Conservation (phyloP, 1,284 basidiomycete genomes). For the Neotropicomus parvogracilis region DNA sequence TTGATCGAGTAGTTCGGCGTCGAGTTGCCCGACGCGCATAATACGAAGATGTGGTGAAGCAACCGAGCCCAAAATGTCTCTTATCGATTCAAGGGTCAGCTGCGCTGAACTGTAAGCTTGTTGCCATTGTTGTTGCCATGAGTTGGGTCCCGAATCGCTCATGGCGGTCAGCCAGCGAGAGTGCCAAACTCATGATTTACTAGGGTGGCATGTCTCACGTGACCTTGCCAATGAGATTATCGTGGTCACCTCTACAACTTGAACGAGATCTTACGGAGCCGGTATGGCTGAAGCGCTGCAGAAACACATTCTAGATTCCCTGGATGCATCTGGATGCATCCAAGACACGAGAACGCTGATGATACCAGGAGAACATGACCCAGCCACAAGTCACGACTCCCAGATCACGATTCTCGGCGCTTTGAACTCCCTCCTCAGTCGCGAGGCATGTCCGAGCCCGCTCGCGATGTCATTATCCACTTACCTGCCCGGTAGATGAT, state of each 20-base stretch:
- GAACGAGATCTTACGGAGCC: background rate
- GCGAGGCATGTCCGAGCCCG: constrained; percentile 59
- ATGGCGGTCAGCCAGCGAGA: too few relatives aligned
- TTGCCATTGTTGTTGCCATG: constrained; percentile 45
- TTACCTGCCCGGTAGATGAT: constrained; percentile 67
- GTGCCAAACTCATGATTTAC: too few relatives aligned
- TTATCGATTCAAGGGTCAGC: constrained; percentile 47
- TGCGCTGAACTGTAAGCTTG: constrained; percentile 61
- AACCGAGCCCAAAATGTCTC: constrained; percentile 35
- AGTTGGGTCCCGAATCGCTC: constrained; percentile 8
- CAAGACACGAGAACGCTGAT: constrained; percentile 71
- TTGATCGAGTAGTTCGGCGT: constrained; percentile 89
- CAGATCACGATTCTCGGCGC: constrained; percentile 84
- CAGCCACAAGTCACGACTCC: constrained; percentile 63
- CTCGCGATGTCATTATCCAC: constrained; percentile 12
- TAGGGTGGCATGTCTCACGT: constrained; percentile 25
- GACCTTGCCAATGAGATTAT: constrained; percentile 26
- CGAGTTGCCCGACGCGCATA: constrained; percentile 86
- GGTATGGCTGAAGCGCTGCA: constrained; percentile 75
- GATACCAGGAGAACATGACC: constrained; percentile 60
- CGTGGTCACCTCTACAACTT: too few relatives aligned
- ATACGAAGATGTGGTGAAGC: constrained; percentile 43
- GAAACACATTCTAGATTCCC: constrained; percentile 70
- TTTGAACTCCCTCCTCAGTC: constrained; percentile 82
- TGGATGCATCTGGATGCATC: constrained; percentile 60